A percentile compares a stretch with the other conserved stretches of the same genome.
Evolutionary conservation across 169 alveolate genomes (phyloP).

Genomic region (Cystoisospora suis): DNA sequence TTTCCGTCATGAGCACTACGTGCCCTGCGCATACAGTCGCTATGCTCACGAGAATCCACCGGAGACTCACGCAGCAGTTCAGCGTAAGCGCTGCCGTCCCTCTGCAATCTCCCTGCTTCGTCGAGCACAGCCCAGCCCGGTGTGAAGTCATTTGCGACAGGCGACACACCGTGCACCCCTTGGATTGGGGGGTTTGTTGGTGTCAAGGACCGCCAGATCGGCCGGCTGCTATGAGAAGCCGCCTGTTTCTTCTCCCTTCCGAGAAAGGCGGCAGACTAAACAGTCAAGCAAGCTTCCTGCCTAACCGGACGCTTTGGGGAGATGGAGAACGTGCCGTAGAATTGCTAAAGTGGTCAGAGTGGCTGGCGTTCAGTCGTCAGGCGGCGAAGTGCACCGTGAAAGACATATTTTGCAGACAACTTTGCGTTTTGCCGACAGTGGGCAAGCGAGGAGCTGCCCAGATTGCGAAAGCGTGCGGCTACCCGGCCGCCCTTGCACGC

Average conservation of each 20-base stretch:
- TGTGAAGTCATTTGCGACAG: no score
- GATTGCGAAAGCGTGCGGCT: constrained; percentile 21
- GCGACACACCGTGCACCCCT: no score
- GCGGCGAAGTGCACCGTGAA: neutral
- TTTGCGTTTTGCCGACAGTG: neutral
- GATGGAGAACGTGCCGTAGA: no score
- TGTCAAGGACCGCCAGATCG: no score
- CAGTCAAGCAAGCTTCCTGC: no score
- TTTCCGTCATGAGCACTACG: neutral
- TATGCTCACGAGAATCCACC: constrained; percentile 6
- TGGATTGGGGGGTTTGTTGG: no score
- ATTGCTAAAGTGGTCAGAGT: neutral
- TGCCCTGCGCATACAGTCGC: constrained; percentile 33
- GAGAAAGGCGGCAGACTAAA: no score
- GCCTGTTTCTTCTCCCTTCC: constrained; percentile 6
- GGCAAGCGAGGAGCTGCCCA: constrained; percentile 20
- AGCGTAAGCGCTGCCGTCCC: neutral
- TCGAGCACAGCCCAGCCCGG: neutral
- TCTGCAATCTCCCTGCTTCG: neutral
- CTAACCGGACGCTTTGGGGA: no score
- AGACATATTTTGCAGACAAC: constrained; percentile 6
- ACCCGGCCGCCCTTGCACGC: neutral
- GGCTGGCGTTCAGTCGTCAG: neutral
- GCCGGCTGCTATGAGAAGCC: no score
- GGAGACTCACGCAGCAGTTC: neutral